Conservation (phyloP, 2,329 filamentous ascomycete genomes). For the Alternaria atra region DNA sequence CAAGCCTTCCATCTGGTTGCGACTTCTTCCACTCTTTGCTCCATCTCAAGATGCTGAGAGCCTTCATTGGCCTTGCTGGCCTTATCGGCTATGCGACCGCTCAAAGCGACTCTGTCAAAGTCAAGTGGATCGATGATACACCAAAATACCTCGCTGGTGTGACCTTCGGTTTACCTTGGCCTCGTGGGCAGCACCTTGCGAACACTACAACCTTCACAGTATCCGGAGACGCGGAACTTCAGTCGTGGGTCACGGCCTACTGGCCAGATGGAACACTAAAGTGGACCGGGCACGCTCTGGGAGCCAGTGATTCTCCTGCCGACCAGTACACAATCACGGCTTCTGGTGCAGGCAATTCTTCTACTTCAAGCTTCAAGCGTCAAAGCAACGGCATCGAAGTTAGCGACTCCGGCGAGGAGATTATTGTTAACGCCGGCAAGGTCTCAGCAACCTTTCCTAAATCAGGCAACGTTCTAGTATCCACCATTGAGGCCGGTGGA, state of each 20-base stretch:
- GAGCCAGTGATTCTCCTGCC: slow-evolving; percentile 52
- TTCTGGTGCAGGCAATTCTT: slow-evolving; percentile 32
- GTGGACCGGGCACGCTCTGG: slow-evolving; percentile 68
- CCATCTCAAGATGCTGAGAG: slow-evolving; percentile 24
- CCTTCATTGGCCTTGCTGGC: slow-evolving; percentile 24
- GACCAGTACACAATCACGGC: slow-evolving; percentile 58
- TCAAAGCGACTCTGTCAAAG: slow-evolving; percentile 33
- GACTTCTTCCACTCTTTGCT: slow-evolving; percentile 10
- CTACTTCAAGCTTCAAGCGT: slow-evolving; percentile 14
- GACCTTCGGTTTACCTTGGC: slow-evolving; percentile 54
- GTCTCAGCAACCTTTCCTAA: slow-evolving; percentile 47
- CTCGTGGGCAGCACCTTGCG: slow-evolving; percentile 48
- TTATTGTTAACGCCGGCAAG: slow-evolving; percentile 46
- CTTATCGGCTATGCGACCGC: slow-evolving; percentile 25
- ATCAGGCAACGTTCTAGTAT: slow-evolving; percentile 42
- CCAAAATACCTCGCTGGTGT: slow-evolving; percentile 44
- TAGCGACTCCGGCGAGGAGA: slow-evolving; percentile 29
- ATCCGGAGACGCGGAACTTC: slow-evolving; percentile 48
- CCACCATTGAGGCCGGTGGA: slow-evolving; percentile 49
- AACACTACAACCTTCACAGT: slow-evolving; percentile 47
- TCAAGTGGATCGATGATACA: slow-evolving; percentile 44
- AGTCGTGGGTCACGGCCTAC: slow-evolving; percentile 67
- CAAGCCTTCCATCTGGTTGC: slow-evolving; percentile 5
- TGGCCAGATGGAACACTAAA: slow-evolving; percentile 70
- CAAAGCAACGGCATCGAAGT: slow-evolving; percentile 35